A percentile compares a stretch with the other conserved stretches of the same genome.
These are phyloP conservation scores for Dianthus caryophyllus DNA, from an alignment of 148 eudicot species.

Conservation along the genomic window DNA sequence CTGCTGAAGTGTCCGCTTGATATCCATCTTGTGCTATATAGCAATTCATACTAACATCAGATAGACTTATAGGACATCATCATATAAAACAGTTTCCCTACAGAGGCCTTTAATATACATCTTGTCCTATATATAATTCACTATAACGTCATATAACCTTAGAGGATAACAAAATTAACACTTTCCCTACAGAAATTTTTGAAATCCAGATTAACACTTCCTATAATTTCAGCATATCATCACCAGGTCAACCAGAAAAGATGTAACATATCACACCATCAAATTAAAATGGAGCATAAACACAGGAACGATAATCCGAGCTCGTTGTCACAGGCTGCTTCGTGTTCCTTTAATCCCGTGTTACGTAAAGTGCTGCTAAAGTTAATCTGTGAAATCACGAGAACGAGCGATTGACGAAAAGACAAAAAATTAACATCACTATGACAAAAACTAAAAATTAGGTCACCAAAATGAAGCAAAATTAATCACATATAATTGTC, in stretches of 20 bases:
- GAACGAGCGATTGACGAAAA: too few species aligned
- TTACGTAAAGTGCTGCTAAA: too few species aligned
- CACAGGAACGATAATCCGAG: too few species aligned
- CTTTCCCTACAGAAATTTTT: background rate
- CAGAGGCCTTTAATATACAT: background rate
- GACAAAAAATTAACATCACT: background rate
- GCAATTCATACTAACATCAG: background rate
- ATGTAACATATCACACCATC: too few species aligned
- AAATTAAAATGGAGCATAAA: too few species aligned
- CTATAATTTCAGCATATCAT: constrained; percentile 1
- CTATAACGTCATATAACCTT: background rate
- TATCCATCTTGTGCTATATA: constrained; percentile 75
- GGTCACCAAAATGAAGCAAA: background rate
- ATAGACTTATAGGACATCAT: background rate
- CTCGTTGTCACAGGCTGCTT: too few species aligned
- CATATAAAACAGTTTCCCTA: background rate
- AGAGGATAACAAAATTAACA: background rate
- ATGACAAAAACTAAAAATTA: background rate
- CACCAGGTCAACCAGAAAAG: background rate
- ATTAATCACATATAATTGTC: too few species aligned
- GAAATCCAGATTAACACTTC: background rate
- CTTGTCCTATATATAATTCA: constrained; percentile 62
- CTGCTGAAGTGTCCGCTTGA: constrained; percentile 78
- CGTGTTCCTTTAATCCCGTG: too few species aligned
- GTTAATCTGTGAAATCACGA: too few species aligned